A percentile compares a stretch with the other conserved stretches of the same genome.
Evolutionary conservation across 1,284 basidiomycete species (phyloP).

Genomic region (Leccinum colubrinum): DNA sequence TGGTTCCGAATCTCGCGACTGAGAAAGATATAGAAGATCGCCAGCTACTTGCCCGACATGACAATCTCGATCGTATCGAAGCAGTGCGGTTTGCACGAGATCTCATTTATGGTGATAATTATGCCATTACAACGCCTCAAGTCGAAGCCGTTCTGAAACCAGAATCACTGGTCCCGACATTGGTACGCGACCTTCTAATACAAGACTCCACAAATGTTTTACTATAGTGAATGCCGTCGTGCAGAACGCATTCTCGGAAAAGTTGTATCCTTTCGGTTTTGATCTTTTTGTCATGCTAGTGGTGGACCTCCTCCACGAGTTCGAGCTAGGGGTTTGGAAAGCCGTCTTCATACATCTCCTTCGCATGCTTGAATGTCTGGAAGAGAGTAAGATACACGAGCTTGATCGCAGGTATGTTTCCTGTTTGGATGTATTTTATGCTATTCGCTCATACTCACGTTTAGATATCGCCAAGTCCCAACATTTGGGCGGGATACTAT

Average conservation of each 20-base stretch:
- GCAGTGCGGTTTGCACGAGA: not conserved
- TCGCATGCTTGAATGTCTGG: not conserved
- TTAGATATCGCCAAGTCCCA: not conserved
- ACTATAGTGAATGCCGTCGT: not conserved
- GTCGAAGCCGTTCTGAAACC: not conserved
- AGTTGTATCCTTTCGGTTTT: not conserved
- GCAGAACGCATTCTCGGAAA: not conserved
- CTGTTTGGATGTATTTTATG: not conserved
- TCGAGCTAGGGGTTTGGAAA: not conserved
- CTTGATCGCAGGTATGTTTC: not conserved
- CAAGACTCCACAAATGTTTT: not conserved
- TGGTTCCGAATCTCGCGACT: not conserved
- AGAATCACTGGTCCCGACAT: not conserved
- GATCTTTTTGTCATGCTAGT: not conserved
- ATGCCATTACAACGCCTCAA: not conserved
- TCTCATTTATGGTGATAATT: not conserved
- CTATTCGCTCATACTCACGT: accelerated
- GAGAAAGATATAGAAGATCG: not conserved
- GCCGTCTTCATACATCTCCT: not conserved
- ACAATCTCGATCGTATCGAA: not conserved
- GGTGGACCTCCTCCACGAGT: not conserved
- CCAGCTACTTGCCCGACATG: not conserved
- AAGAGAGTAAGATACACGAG: not conserved
- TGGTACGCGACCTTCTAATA: not conserved
- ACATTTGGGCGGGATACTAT: not conserved